Base-by-base conservation (phyloP, 768 basidiomycete species). In the Hirschioporus abietinus region DNA sequence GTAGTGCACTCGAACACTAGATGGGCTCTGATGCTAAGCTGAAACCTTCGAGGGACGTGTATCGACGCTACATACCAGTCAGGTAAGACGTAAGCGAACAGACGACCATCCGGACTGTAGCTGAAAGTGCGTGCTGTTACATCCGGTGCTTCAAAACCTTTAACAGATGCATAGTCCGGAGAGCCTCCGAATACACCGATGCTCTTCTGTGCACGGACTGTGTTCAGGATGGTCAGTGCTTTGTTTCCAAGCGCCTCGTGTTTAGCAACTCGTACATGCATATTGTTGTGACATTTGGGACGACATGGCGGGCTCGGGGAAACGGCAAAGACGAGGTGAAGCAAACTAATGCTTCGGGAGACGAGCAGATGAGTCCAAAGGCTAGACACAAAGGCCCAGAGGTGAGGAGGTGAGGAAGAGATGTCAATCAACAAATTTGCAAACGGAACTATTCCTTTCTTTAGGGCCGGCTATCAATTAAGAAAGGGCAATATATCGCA, bases 181-280 rank as follows among this genome's bases (percentile, higher is more conserved):
- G 89, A 83, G 63, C 92, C 93, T 68, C 88, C 84, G 74, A 95
- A 86, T 72, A 98, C 86, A 71, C 93, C 93, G 65, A 96, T 81
- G 68, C 86, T 84, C 86, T 97, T 99, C 86, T 97, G 96, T 59
- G 96, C 93, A 76, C 96, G 93, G 82, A 88, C 95, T 96, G 72
- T 12, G 68, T 52, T 52, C 42, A 52, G 42, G 42, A 15, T 52
- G 12, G 42, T 52, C 42, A 52, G 42, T 52, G 63, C 42, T 5
- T 15, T 20, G 35, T 58, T 60, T 65, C n/a, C 52, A 35, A 20
- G 57, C 34, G 58, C 42, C 15, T 20, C 42, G 12, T 20, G 42
- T 52, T 52, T 15, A 52, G 42, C 61, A 25, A n/a, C 12, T 84
- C 91, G 80, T 64, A 93, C 92, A 92, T 73, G 92, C 88, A 76